These are phyloP conservation scores for Aspergillus mulundensis DNA, from an alignment of 495 filamentous ascomycete species.

Conservation along the genomic window DNA sequence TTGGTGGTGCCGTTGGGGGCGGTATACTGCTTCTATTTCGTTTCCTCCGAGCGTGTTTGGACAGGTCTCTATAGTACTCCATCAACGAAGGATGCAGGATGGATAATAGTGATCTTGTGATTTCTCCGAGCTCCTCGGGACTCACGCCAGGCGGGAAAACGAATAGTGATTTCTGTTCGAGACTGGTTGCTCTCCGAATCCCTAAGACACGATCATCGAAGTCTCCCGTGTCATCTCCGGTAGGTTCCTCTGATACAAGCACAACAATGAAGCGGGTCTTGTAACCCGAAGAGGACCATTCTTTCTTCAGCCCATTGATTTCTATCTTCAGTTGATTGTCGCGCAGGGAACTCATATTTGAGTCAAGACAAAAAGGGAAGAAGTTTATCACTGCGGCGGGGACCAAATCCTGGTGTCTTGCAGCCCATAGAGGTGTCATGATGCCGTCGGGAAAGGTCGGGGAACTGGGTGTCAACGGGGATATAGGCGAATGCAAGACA, in stretches of 20 bases:
- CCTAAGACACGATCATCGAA: slow-evolving; percentile 71
- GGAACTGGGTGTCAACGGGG: slow-evolving; percentile 76
- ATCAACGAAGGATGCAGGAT: slow-evolving; percentile 57
- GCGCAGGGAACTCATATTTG: slow-evolving; percentile 61
- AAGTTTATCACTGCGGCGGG: slow-evolving; percentile 77
- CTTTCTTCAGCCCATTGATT: slow-evolving; percentile 68
- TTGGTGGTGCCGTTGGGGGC: slow-evolving; percentile 78
- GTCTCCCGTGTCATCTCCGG: slow-evolving; percentile 52
- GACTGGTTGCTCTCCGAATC: slow-evolving; percentile 70
- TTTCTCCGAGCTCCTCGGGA: slow-evolving; percentile 55
- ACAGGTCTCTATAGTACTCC: slow-evolving; percentile 88
- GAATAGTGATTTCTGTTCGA: slow-evolving; percentile 77
- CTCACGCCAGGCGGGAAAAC: slow-evolving; percentile 66
- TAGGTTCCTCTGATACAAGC: slow-evolving; percentile 64
- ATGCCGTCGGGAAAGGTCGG: slow-evolving; percentile 82
- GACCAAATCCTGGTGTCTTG: slow-evolving; percentile 77
- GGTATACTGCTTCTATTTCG: slow-evolving; percentile 68
- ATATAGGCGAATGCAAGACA: slow-evolving; percentile 79
- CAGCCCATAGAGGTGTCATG: slow-evolving; percentile 73
- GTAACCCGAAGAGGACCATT: slow-evolving; percentile 63
- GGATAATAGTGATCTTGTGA: slow-evolving; percentile 58
- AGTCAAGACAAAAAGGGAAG: slow-evolving; percentile 65
- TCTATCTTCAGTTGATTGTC: slow-evolving; percentile 89
- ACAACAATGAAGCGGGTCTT: slow-evolving; percentile 73
- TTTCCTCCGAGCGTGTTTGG: slow-evolving; percentile 83